A percentile compares a stretch with the other conserved stretches of the same genome.
phyloP scores from a whole-genome alignment of 768 basidiomycete species.

The Fistulinella prunicolor region DNA sequence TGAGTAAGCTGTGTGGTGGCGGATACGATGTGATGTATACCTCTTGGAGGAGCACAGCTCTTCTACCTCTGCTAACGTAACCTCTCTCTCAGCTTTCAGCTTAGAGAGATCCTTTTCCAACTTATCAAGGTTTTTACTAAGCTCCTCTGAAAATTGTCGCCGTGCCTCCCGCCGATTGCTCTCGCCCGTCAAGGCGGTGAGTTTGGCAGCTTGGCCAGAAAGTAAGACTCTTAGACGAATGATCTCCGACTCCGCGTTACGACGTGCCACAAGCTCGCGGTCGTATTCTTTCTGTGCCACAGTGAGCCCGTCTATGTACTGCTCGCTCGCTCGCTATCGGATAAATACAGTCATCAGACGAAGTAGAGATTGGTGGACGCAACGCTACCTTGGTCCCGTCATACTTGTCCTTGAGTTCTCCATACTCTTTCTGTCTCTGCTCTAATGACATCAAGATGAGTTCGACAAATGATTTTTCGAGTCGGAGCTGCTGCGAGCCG shows the following conservation, averaged over 20 bases:
- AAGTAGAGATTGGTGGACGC: neutral
- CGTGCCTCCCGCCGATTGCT: conserved; percentile 74
- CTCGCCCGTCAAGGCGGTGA: conserved; percentile 84
- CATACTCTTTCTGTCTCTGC: conserved; percentile 55
- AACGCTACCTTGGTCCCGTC: conserved; percentile 83
- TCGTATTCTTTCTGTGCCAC: conserved; percentile 96
- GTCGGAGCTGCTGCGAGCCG: conserved; percentile 55
- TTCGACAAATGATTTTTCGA: conserved; percentile 75
- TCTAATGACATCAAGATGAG: conserved; percentile 66
- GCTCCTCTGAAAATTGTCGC: conserved; percentile 74
- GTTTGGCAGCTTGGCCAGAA: conserved; percentile 83
- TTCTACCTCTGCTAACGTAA: conserved; percentile 90
- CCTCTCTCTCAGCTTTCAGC: conserved; percentile 85
- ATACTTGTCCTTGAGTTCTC: conserved; percentile 68
- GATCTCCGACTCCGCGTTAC: conserved; percentile 92
- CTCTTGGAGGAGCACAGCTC: conserved; percentile 75
- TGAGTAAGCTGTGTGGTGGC: conserved; percentile 22
- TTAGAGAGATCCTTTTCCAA: conserved; percentile 86
- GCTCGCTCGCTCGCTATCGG: conserved; percentile 80
- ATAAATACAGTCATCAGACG: neutral
- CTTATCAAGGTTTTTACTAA: conserved; percentile 68
- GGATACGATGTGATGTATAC: conserved; percentile 39
- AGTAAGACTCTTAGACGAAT: conserved; percentile 79
- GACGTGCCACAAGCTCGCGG: conserved; percentile 79
- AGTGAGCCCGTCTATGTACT: conserved; percentile 87